Conservation (phyloP, 805 yeast genomes). For the Lipomyces chichibuensis region DNA sequence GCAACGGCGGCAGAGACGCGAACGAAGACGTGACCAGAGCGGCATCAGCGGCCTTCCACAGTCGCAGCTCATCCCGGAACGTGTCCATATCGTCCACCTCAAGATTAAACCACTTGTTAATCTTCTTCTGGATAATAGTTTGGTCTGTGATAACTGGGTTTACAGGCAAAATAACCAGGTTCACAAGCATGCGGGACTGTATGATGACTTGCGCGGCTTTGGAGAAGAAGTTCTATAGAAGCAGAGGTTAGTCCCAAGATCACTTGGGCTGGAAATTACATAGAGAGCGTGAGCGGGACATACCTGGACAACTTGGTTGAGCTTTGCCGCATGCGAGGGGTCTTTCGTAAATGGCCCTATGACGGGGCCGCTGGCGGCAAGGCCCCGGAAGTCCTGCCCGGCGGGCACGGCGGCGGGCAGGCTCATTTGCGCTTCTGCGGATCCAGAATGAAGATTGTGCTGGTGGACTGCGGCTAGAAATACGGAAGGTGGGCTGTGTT, state of each 20-base stretch:
- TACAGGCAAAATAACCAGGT: constrained; percentile 32
- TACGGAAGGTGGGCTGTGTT: background rate
- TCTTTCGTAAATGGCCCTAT: constrained; percentile 4
- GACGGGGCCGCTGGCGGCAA: background rate
- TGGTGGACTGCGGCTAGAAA: constrained; percentile 2
- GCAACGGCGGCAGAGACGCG: constrained; percentile 70
- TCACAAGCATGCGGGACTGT: constrained; percentile 41
- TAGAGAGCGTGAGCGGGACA: background rate
- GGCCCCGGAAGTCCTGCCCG: constrained; percentile 1
- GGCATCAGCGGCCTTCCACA: constrained; percentile 55
- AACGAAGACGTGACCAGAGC: constrained; percentile 2
- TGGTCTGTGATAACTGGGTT: background rate
- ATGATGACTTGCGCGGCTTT: constrained; percentile 47
- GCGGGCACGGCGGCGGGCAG: constrained; percentile 2
- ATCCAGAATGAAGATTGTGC: constrained; percentile 5
- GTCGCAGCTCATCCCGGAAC: constrained; percentile 59
- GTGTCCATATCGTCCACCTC: constrained; percentile 47
- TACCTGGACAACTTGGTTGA: constrained; percentile 34
- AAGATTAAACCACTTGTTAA: constrained; percentile 47
- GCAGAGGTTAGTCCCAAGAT: background rate
- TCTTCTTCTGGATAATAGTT: constrained; percentile 36
- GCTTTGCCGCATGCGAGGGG: constrained; percentile 13
- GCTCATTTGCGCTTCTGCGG: background rate
- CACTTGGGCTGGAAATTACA: background rate
- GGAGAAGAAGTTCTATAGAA: constrained; percentile 45